phyloP scores from a whole-genome alignment of 2,329 filamentous ascomycete species.

The Ophiostoma quercus region DNA sequence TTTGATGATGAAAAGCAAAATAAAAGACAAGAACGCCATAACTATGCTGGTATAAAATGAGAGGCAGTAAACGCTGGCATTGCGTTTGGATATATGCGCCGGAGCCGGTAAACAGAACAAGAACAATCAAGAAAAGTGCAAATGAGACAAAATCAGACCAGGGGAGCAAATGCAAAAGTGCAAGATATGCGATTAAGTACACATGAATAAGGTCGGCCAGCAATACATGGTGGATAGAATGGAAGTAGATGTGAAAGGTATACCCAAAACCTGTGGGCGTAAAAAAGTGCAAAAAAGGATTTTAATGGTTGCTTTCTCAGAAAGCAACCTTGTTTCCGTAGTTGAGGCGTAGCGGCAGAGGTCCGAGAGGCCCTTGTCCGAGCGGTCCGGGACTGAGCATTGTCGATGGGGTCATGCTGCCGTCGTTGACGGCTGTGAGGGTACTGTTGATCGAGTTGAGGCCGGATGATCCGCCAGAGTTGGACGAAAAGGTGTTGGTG shows the following conservation, averaged over 20 bases:
- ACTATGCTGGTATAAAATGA: slow-evolving; percentile 12
- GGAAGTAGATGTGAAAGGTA: not conserved
- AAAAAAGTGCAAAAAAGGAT: no score
- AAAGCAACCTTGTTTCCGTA: slow-evolving; percentile 33
- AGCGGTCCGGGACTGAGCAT: slow-evolving; percentile 30
- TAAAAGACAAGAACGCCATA: not conserved
- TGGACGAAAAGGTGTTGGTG: slow-evolving; percentile 56
- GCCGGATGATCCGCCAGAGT: slow-evolving; percentile 52
- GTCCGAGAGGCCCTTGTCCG: slow-evolving; percentile 26
- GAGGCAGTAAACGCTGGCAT: slow-evolving; percentile 2
- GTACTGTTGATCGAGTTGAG: slow-evolving; percentile 29
- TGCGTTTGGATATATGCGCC: slow-evolving; percentile 13
- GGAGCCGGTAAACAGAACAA: not conserved
- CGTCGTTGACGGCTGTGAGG: slow-evolving; percentile 32
- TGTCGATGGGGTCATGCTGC: slow-evolving; percentile 32
- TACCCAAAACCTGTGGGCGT: not conserved
- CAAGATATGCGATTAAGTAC: not conserved
- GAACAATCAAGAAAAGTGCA: no score
- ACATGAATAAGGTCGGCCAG: not conserved
- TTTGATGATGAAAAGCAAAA: not conserved
- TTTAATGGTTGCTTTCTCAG: slow-evolving; percentile 18
- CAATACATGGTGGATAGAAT: not conserved
- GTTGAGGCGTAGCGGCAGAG: slow-evolving; percentile 32
- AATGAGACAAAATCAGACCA: not conserved
- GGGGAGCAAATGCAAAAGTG: not conserved